Conservation (phyloP, 2,329 filamentous ascomycete genomes). For the Colletotrichum magnum region DNA sequence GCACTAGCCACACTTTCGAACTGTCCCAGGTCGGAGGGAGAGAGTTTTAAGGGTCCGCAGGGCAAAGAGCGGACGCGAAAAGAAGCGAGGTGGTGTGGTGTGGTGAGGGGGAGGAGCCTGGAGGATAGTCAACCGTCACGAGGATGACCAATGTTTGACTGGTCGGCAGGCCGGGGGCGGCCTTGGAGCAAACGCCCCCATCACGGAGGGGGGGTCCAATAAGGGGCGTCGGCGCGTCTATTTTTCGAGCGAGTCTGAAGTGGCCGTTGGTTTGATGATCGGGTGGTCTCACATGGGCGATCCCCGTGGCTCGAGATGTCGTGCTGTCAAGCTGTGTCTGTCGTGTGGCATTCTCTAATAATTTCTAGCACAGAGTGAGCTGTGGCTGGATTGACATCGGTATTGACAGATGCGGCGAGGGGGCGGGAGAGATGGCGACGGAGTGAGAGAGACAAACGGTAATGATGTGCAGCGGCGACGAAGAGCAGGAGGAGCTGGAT, state of each 20-base stretch:
- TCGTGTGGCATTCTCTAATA: background rate
- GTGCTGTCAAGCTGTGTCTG: background rate
- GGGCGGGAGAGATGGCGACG: background rate
- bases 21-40: background rate
- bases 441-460: constrained; percentile 4
- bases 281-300: constrained; percentile 32
- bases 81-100: constrained; percentile 23
- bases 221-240: background rate
- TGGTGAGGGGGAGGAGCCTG: constrained; percentile 1
- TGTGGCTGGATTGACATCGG: too few relatives aligned
- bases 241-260: constrained; percentile 6
- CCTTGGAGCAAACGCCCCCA: constrained; percentile 26
- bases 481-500: background rate
- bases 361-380: too few relatives aligned
- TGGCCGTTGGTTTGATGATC: constrained; percentile 30
- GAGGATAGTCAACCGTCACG: background rate
- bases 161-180: background rate
- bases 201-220: constrained; percentile 9
- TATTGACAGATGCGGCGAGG: background rate
- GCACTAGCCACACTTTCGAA: constrained; percentile 11
- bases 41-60: constrained; percentile 29
- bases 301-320: constrained; percentile 16
- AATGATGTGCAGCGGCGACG: constrained; percentile 35
- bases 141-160: background rate
- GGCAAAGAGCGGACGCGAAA: constrained; percentile 19